Evolutionary conservation across 2,329 filamentous ascomycete genomes (phyloP).

Genomic region (Colletotrichum sp.): DNA sequence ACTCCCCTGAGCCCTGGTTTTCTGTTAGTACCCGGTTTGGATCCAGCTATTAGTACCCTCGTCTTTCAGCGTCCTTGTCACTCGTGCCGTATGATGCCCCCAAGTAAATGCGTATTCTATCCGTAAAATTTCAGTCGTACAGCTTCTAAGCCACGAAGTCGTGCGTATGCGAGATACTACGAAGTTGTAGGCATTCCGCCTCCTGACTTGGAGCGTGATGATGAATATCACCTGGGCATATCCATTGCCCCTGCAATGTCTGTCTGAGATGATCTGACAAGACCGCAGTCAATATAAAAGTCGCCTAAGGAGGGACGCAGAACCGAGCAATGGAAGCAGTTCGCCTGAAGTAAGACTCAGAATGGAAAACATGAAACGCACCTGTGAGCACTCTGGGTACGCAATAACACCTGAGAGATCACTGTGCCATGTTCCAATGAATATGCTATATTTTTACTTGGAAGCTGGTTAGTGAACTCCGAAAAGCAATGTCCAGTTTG

Average conservation of each 20-base stretch:
- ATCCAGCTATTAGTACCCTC: accelerated
- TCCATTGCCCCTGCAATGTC: not conserved
- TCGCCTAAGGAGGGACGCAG: not conserved
- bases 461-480: not conserved
- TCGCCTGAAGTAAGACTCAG: not conserved
- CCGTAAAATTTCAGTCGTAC: accelerated
- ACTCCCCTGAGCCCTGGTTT: too few relatives aligned
- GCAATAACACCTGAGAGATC: accelerated
- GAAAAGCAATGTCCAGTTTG: not conserved
- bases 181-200: not conserved
- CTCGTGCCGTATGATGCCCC: accelerated
- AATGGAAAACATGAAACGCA: not conserved
- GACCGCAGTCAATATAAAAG: not conserved
- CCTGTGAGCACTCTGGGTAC: not conserved
- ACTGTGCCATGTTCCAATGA: not conserved
- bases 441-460: not conserved
- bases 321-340: accelerated
- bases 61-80: not conserved
- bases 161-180: accelerated
- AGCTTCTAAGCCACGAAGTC: accelerated
- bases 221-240: not conserved
- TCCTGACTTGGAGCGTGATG: not conserved
- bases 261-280: not conserved
- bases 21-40: accelerated
- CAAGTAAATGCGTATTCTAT: accelerated